Evolutionary conservation across 1,139 yeast genomes (phyloP), one percentile per base, ranked within the genome.

Genomic region (Taphrina sp.): DNA sequence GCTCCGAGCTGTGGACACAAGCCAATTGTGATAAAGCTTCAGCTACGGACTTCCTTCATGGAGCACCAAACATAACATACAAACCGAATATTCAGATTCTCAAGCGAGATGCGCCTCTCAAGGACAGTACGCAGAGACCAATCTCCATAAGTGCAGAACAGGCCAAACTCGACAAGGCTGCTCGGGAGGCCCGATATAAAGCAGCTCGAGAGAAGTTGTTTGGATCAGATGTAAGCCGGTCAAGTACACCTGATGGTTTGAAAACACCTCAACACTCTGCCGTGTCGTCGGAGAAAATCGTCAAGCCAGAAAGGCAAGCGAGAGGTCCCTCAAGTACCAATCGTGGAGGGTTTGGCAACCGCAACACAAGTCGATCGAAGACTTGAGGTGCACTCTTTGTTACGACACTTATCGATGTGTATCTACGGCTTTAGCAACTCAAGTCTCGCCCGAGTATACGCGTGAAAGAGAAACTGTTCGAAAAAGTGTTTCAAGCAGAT

Each of bases 121-220:
- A 7, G 7, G 31, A 26, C 12, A 12, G 10, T 12, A 26, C 31
- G 10, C 4, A 20, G 7, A 35, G 28, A n/a, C 16, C 8, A 34
- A 16, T 10, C 3, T n/a, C n/a, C n/a, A n/a, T n/a, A n/a, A 12
- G 31, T 12, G 31, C 31, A 26, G 12, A 23, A 7, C 17, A 19
- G 29, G 20, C 20, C 14, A 29, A 31, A 19, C 37, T 38, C 24
- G 44, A 47, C 28, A 37, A 39, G 3, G 39, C 33, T 4, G 14
- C 46, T 1, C 38, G 46, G 8, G 54, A 49, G 29, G 39, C 44
- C 23, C 45, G 54, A 2, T 49, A 49, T 24, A 49, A 39, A 22
- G 54, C 38, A 33, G 54, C 46, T 2, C 14, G 54, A 23, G 54
- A 49, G 17, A 20, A 46, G 14, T 28, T 49, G 10, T 49, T 49